phyloP scores from a whole-genome alignment of 805 yeast species.

The Candida corydali region DNA sequence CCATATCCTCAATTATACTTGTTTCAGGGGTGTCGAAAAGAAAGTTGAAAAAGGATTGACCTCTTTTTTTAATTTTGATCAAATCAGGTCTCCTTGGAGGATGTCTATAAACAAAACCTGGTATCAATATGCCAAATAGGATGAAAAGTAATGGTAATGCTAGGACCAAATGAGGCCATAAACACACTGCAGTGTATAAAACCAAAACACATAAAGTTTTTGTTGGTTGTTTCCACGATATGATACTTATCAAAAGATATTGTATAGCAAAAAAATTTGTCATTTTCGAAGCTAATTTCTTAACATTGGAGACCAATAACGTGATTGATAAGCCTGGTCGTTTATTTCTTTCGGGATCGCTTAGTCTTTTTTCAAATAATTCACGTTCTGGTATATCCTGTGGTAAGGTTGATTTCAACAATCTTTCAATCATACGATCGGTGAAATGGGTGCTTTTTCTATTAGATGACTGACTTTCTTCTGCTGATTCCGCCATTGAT shows the following conservation, averaged over 20 bases:
- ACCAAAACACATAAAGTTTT: constrained; percentile 60
- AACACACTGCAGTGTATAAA: constrained; percentile 60
- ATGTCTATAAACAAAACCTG: constrained; percentile 67
- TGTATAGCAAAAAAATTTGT: constrained; percentile 57
- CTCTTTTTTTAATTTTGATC: constrained; percentile 44
- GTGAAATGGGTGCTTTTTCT: constrained; percentile 42
- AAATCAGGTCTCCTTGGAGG: constrained; percentile 50
- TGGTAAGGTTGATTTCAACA: constrained; percentile 48
- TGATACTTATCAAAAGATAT: constrained; percentile 52
- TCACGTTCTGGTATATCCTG: constrained; percentile 46
- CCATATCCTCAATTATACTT: constrained; percentile 30
- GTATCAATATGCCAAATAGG: constrained; percentile 57
- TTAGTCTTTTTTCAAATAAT: constrained; percentile 35
- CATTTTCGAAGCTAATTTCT: constrained; percentile 51
- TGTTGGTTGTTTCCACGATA: constrained; percentile 75
- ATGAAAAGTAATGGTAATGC: constrained; percentile 58
- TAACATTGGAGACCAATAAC: constrained; percentile 53
- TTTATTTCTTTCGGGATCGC: constrained; percentile 41
- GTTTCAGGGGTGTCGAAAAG: constrained; percentile 26
- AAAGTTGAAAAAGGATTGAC: constrained; percentile 49
- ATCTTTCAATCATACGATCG: constrained; percentile 52
- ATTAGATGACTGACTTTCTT: constrained; percentile 12
- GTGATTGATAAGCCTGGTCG: constrained; percentile 57
- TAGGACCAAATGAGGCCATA: constrained; percentile 66
- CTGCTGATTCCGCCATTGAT: constrained; percentile 27